Evolutionary conservation across 2,329 filamentous ascomycete genomes (phyloP).

Genomic region (Neopestalotiopsis clavispora): DNA sequence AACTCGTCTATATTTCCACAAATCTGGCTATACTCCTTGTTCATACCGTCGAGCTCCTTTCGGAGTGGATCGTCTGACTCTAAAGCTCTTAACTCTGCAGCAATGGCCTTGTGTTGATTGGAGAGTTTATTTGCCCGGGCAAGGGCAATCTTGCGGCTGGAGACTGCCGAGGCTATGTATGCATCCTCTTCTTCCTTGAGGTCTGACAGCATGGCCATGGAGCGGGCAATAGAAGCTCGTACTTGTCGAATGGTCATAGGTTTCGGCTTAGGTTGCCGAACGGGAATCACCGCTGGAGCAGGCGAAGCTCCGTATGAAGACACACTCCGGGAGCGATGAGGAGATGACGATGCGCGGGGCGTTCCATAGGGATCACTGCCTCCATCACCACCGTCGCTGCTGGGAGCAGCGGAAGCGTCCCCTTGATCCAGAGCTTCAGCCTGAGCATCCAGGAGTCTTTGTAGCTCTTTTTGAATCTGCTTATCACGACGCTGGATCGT

Average conservation of each 20-base stretch:
- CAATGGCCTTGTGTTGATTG: slow-evolving; percentile 54
- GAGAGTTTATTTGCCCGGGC: slow-evolving; percentile 59
- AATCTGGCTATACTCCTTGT: slow-evolving; percentile 56
- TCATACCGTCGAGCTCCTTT: slow-evolving; percentile 64
- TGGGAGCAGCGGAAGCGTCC: slow-evolving; percentile 22
- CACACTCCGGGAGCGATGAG: slow-evolving; percentile 33
- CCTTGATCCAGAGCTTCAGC: slow-evolving; percentile 52
- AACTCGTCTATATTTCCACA: slow-evolving; percentile 68
- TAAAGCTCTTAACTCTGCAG: slow-evolving; percentile 56
- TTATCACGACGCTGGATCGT: slow-evolving; percentile 49
- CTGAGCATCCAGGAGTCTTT: slow-evolving; percentile 63
- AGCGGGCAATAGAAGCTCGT: slow-evolving; percentile 66
- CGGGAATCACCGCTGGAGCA: slow-evolving; percentile 54
- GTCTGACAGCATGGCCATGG: slow-evolving; percentile 67
- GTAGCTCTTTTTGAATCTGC: slow-evolving; percentile 61
- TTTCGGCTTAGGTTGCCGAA: slow-evolving; percentile 60
- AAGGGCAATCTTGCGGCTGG: slow-evolving; percentile 61
- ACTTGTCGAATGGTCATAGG: slow-evolving; percentile 65
- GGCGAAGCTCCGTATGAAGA: slow-evolving; percentile 35
- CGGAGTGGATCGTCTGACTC: slow-evolving; percentile 64
- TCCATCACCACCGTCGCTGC: slow-evolving; percentile 29
- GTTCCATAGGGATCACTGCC: slow-evolving; percentile 39
- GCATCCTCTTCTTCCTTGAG: slow-evolving; percentile 73
- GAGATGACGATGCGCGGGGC: slow-evolving; percentile 24
- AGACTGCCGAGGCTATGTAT: slow-evolving; percentile 61